Conservation (phyloP, 2,329 filamentous ascomycete species). For the Chrysosphaeria jannelii region DNA sequence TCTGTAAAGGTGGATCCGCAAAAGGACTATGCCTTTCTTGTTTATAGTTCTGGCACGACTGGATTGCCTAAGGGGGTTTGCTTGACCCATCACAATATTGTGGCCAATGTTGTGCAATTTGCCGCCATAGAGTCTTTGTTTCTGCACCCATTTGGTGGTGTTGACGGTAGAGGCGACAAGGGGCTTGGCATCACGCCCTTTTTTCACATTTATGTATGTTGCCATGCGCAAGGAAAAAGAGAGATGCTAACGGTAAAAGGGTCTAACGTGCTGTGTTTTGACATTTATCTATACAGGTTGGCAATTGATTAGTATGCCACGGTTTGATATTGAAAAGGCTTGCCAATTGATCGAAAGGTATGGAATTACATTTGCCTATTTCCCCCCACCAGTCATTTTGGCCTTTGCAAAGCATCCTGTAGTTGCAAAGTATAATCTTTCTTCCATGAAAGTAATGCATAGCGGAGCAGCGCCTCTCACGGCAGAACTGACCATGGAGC, state of each 20-base stretch:
- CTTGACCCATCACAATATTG: slow-evolving; percentile 56
- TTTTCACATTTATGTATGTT: slow-evolving; percentile 42
- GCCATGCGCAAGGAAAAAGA: neutral
- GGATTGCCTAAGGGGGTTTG: slow-evolving; percentile 78
- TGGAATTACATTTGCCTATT: slow-evolving; percentile 46
- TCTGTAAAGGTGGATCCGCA: slow-evolving; percentile 23
- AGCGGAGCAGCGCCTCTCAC: slow-evolving; percentile 69
- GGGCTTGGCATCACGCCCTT: slow-evolving; percentile 61
- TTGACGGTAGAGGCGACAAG: slow-evolving; percentile 33
- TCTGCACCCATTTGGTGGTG: slow-evolving; percentile 24
- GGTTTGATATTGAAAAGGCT: slow-evolving; percentile 57
- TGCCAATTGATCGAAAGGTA: slow-evolving; percentile 49
- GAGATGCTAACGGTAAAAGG: slow-evolving; percentile 8
- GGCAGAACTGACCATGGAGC: slow-evolving; percentile 43
- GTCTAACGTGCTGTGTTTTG: slow-evolving; percentile 44
- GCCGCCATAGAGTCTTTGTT: slow-evolving; percentile 20
- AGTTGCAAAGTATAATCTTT: slow-evolving; percentile 56
- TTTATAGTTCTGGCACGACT: slow-evolving; percentile 75
- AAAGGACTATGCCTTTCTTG: slow-evolving; percentile 54
- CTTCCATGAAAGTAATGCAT: slow-evolving; percentile 53
- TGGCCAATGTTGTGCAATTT: slow-evolving; percentile 37
- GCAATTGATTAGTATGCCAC: slow-evolving; percentile 38
- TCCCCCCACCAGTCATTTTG: slow-evolving; percentile 63
- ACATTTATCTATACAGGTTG: slow-evolving; percentile 33
- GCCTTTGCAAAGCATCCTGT: slow-evolving; percentile 50